A percentile compares a stretch with the other conserved stretches of the same genome.
Evolutionary conservation across 2,329 filamentous ascomycete genomes (phyloP).

Genomic region (Claviceps maximensis): DNA sequence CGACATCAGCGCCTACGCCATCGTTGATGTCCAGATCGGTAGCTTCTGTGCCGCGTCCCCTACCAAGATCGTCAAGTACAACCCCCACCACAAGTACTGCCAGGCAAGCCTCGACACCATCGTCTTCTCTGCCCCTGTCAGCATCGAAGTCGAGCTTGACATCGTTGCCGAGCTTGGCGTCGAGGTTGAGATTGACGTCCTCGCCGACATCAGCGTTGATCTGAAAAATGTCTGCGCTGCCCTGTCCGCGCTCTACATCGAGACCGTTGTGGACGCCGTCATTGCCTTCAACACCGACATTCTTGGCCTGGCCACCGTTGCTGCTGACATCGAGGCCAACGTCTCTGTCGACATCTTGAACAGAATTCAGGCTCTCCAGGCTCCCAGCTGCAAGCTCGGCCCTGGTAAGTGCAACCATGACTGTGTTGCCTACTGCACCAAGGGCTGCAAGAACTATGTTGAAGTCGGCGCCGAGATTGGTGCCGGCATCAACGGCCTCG

Average conservation of each 20-base stretch:
- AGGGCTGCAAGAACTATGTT: slow-evolving; percentile 26
- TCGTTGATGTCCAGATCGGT: slow-evolving; percentile 16
- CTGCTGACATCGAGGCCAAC: slow-evolving; percentile 15
- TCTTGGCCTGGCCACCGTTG: slow-evolving; percentile 17
- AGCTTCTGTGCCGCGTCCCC: slow-evolving; percentile 23
- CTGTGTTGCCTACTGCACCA: slow-evolving; percentile 25
- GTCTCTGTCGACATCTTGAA: slow-evolving; percentile 14
- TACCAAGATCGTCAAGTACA: slow-evolving; percentile 22
- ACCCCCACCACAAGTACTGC: slow-evolving; percentile 22
- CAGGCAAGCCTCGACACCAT: slow-evolving; percentile 20
- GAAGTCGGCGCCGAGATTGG: slow-evolving; percentile 15
- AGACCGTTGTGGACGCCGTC: slow-evolving; percentile 17
- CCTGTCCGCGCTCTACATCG: slow-evolving; percentile 21
- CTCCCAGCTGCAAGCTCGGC: slow-evolving; percentile 18
- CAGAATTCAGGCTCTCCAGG: slow-evolving; percentile 8
- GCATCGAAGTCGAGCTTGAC: slow-evolving; percentile 14
- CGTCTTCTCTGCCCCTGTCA: slow-evolving; percentile 20
- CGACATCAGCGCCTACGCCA: slow-evolving; percentile 12
- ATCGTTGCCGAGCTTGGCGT: slow-evolving; percentile 11
- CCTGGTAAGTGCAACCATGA: slow-evolving; percentile 21
- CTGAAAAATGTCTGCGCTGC: slow-evolving; percentile 21
- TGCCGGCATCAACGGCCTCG: slow-evolving; percentile 15
- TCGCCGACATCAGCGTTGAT: slow-evolving; percentile 14
- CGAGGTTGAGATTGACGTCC: slow-evolving; percentile 10
- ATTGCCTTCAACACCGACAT: slow-evolving; percentile 24